Conservation (phyloP, 306 rosid genomes). For the Vigna mungo region DNA sequence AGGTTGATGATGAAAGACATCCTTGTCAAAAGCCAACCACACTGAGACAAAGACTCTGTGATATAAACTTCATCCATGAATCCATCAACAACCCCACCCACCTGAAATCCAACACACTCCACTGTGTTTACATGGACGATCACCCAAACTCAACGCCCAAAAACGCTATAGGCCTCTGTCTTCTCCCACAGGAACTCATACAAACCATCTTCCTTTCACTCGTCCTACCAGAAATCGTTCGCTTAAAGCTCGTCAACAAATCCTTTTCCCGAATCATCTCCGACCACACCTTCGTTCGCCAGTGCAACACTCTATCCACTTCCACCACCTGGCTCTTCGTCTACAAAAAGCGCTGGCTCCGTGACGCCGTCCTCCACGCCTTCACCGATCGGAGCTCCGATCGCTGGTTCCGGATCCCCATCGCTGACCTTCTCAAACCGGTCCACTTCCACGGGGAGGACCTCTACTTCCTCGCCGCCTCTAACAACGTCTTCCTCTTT, state of each 20-base stretch:
- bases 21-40: slow-evolving; percentile 42
- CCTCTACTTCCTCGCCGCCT: slow-evolving; percentile 62
- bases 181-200: slow-evolving; percentile 63
- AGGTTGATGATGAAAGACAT: not conserved
- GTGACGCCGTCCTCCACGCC: slow-evolving; percentile 64
- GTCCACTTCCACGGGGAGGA: slow-evolving; percentile 56
- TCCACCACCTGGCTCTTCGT: slow-evolving; percentile 72
- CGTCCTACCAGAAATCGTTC: slow-evolving; percentile 51
- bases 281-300: slow-evolving; percentile 55
- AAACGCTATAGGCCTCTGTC: slow-evolving; percentile 60
- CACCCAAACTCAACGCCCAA: slow-evolving; percentile 50
- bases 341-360: slow-evolving; percentile 72
- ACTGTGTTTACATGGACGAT: slow-evolving; percentile 49
- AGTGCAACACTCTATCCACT: slow-evolving; percentile 52
- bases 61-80: not conserved
- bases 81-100: not conserved
- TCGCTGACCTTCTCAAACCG: slow-evolving; percentile 56
- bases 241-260: slow-evolving; percentile 43
- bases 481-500: slow-evolving; percentile 58
- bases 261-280: slow-evolving; percentile 48
- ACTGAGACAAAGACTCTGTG: not conserved
- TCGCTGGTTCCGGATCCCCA: slow-evolving; percentile 66
- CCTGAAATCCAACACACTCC: not conserved
- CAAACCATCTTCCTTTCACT: slow-evolving; percentile 60
- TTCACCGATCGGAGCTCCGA: slow-evolving; percentile 62